Evolutionary conservation across 768 basidiomycete genomes (phyloP).

Genomic region (Xanthoconium stramineum): DNA sequence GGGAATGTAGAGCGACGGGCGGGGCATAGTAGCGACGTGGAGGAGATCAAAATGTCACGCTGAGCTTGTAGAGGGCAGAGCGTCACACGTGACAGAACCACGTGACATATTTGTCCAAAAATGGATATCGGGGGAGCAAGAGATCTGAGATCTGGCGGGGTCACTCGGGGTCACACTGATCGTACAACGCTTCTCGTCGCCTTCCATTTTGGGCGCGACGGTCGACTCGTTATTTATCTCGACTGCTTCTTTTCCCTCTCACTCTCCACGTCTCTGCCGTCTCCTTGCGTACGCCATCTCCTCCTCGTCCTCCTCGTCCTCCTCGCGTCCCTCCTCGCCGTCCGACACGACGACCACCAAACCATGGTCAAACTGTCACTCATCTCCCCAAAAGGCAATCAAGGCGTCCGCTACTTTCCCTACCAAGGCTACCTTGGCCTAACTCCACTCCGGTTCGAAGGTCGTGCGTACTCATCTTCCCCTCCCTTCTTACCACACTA

Average conservation of each 20-base stretch:
- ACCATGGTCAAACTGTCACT: conserved; percentile 70
- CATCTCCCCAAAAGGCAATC: conserved; percentile 67
- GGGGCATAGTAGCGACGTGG: conserved; percentile 48
- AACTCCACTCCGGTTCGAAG: conserved; percentile 76
- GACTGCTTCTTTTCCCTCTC: conserved; percentile 30
- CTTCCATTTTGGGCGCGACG: conserved; percentile 23
- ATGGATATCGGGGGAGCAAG: background rate
- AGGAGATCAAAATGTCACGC: conserved; percentile 3
- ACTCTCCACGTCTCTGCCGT: conserved; percentile 11
- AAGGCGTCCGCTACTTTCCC: conserved; percentile 69
- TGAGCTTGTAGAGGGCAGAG: background rate
- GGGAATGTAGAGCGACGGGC: conserved; percentile 61
- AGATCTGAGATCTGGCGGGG: conserved; percentile 28
- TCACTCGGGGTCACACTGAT: conserved; percentile 25
- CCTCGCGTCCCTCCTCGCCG: conserved; percentile 12
- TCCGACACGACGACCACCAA: conserved; percentile 13
- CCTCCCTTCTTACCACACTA: background rate
- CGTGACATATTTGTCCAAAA: conserved; percentile 13
- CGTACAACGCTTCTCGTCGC: conserved; percentile 30
- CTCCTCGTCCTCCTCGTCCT: conserved; percentile 17
- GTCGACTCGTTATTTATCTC: conserved; percentile 32
- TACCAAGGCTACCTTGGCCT: conserved; percentile 76
- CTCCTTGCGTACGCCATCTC: conserved; percentile 8
- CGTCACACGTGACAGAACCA: conserved; percentile 21
- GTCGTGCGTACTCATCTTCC: conserved; percentile 44